Percentiles rank a stretch among this genome's conserved stretches.
These are phyloP conservation scores for Urostyla sp. DNA, from an alignment of 73 alveolate species.

Conservation along the genomic window DNA sequence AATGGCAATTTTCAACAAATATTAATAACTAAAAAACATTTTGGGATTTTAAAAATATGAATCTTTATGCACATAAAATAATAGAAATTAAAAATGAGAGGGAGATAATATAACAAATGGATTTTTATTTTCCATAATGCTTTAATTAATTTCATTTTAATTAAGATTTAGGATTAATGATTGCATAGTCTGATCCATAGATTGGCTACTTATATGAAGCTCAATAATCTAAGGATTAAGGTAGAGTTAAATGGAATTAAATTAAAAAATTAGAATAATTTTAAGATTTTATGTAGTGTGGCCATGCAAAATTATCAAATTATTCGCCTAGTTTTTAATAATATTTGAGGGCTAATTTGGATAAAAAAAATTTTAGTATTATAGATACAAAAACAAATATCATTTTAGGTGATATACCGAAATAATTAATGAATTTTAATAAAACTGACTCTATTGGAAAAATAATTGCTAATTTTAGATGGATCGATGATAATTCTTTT, in stretches of 20 bases:
- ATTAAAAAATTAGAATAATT: constrained; percentile 9
- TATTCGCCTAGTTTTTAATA: background rate
- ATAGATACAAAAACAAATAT: background rate
- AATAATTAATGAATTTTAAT: constrained; percentile 22
- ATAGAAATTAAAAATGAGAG: constrained; percentile 40
- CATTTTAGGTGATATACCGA: constrained; percentile 1
- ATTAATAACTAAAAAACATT: too few relatives aligned
- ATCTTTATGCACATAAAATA: too few relatives aligned
- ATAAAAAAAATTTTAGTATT: background rate
- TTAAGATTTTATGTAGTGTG: constrained; percentile 14
- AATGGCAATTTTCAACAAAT: too few relatives aligned
- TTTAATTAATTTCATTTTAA: constrained; percentile 21
- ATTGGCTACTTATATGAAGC: constrained; percentile 20
- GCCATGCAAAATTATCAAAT: background rate
- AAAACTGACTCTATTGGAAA: background rate
- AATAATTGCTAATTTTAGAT: constrained; percentile 8
- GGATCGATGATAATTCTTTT: constrained; percentile 18
- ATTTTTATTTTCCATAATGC: constrained; percentile 24
- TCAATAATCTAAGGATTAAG: constrained; percentile 3
- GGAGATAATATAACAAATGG: constrained; percentile 17
- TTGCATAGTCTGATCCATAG: constrained; percentile 18
- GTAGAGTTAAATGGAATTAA: constrained; percentile 42
- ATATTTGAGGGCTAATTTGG: background rate
- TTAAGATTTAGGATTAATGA: constrained; percentile 5
- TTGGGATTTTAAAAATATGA: too few relatives aligned